phyloP scores from a whole-genome alignment of 768 basidiomycete species.

The Psilocybe cubensis region DNA sequence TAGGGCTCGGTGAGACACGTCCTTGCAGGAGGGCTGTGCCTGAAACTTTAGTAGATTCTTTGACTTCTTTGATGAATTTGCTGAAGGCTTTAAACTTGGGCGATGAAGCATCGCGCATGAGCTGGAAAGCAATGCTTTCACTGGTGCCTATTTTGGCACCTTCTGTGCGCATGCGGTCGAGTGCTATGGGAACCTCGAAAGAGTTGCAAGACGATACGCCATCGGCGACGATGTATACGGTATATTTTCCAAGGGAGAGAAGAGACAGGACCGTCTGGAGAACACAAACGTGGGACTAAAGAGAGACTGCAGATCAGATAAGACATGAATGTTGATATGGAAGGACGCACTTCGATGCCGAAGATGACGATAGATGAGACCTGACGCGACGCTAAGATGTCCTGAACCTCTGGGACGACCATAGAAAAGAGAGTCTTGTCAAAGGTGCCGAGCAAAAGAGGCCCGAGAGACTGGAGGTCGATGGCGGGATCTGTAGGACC shows the following conservation, averaged over 20 bases:
- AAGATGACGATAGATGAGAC: constrained; percentile 73
- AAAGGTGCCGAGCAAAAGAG: constrained; percentile 61
- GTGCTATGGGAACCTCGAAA: constrained; percentile 78
- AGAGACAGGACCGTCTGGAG: constrained; percentile 83
- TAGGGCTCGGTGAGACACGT: constrained; percentile 1
- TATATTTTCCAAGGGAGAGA: constrained; percentile 40
- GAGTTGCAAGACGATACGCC: constrained; percentile 83
- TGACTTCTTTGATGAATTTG: constrained; percentile 76
- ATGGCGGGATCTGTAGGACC: constrained; percentile 71
- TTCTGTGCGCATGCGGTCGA: constrained; percentile 68
- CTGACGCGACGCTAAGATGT: constrained; percentile 50
- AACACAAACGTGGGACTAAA: constrained; percentile 86
- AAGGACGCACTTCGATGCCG: constrained; percentile 80
- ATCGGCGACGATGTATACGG: constrained; percentile 78
- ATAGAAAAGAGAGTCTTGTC: constrained; percentile 89
- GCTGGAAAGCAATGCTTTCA: constrained; percentile 79
- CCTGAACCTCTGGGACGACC: constrained; percentile 69
- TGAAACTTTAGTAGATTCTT: constrained; percentile 56
- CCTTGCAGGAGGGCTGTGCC: constrained; percentile 35
- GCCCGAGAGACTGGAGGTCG: constrained; percentile 53
- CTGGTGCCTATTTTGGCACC: constrained; percentile 82
- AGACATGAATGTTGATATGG: background rate
- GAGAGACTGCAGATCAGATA: constrained; percentile 5
- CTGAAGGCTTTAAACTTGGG: constrained; percentile 77
- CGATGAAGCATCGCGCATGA: constrained; percentile 65